Evolutionary conservation across 768 basidiomycete genomes (phyloP).

Genomic region (Suillus subalutaceus): DNA sequence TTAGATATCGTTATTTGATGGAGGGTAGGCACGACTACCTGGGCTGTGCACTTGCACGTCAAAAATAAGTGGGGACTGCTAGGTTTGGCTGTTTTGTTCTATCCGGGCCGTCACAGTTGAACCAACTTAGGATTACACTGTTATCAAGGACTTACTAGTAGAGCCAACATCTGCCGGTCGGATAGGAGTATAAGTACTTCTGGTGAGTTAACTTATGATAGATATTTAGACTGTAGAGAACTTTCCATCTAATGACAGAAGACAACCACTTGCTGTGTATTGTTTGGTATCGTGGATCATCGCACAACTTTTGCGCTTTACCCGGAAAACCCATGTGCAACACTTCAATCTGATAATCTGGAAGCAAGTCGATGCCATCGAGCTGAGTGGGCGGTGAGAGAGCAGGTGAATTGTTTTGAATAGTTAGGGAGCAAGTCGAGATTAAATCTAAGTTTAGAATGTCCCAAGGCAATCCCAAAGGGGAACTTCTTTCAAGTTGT

Average conservation of each 20-base stretch:
- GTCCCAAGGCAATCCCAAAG: neutral
- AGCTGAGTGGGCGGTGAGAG: neutral
- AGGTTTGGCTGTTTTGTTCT: neutral
- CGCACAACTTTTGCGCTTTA: neutral
- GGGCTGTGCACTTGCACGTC: neutral
- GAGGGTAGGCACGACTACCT: neutral
- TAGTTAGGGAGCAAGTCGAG: neutral
- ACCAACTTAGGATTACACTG: neutral
- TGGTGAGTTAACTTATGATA: neutral
- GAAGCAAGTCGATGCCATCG: neutral
- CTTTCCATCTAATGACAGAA: neutral
- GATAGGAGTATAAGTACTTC: neutral
- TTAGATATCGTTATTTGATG: neutral
- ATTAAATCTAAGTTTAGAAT: neutral
- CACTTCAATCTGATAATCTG: neutral
- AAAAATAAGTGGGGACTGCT: neutral
- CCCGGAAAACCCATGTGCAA: neutral
- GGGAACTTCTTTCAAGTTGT: neutral
- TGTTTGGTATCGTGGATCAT: neutral
- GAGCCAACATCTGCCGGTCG: neutral
- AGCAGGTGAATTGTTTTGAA: neutral
- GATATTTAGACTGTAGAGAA: neutral
- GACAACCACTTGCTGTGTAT: neutral
- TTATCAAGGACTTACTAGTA: neutral
- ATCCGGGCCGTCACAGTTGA: neutral